A percentile compares a stretch with the other conserved stretches of the same genome.
Evolutionary conservation across 2,329 filamentous ascomycete species (phyloP).

Genomic region (Colletotrichum liaoningense): DNA sequence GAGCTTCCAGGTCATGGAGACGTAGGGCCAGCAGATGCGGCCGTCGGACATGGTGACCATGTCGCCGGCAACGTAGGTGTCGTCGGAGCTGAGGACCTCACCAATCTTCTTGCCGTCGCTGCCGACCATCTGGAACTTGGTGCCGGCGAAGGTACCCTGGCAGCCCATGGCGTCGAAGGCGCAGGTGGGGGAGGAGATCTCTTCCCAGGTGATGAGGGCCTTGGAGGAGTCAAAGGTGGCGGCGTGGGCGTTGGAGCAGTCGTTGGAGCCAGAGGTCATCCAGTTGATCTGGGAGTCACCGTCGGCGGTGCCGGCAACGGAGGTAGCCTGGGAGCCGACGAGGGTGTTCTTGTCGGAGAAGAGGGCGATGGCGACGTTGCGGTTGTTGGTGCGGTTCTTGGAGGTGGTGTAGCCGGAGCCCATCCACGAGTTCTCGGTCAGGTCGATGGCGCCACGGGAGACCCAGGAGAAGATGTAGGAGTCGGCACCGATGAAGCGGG

Average conservation of each 20-base stretch:
- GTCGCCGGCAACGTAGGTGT: constrained; percentile 71
- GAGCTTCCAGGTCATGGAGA: constrained; percentile 65
- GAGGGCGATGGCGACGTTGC: constrained; percentile 69
- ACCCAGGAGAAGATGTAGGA: constrained; percentile 73
- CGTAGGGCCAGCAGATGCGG: constrained; percentile 71
- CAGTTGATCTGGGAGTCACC: constrained; percentile 71
- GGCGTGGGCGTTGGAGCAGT: constrained; percentile 69
- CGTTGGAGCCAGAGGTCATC: constrained; percentile 62
- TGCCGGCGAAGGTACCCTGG: constrained; percentile 67
- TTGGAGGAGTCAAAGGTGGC: constrained; percentile 63
- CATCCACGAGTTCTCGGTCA: constrained; percentile 68
- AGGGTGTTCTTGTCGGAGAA: constrained; percentile 70
- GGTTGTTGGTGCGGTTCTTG: constrained; percentile 65
- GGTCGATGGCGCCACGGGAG: constrained; percentile 67
- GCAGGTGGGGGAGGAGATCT: constrained; percentile 66
- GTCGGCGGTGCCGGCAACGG: constrained; percentile 60
- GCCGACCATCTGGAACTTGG: constrained; percentile 69
- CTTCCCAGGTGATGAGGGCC: constrained; percentile 71
- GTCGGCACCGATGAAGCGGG: constrained; percentile 61
- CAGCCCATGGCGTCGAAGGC: constrained; percentile 70
- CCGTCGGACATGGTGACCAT: constrained; percentile 70
- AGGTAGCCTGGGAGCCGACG: constrained; percentile 63
- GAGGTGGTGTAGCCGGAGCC: constrained; percentile 64
- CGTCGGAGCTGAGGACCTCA: constrained; percentile 57
- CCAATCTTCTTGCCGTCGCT: constrained; percentile 63